Evolutionary conservation across 2,329 filamentous ascomycete species (phyloP).

Genomic region (Chrysoporthe deuterocubensis): DNA sequence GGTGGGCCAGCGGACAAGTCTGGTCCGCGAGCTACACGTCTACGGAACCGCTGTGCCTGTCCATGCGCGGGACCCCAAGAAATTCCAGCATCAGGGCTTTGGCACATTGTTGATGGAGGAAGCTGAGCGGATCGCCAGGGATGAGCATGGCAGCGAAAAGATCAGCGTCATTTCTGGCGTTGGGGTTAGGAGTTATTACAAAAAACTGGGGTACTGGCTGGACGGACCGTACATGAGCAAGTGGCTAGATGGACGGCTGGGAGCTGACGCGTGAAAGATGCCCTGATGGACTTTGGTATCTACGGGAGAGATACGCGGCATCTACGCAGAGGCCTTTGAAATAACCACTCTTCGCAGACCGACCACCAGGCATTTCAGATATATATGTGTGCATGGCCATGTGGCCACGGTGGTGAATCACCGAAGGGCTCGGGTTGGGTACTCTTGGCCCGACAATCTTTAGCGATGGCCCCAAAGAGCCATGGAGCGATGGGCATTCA

Average conservation of each 20-base stretch:
- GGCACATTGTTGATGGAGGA: constrained; percentile 97
- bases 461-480: background rate
- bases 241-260: constrained; percentile 58
- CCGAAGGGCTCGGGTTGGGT: background rate
- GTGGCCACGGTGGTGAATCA: background rate
- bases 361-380: too few relatives aligned
- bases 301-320: background rate
- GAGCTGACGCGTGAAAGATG: constrained; percentile 25
- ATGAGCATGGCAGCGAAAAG: constrained; percentile 93
- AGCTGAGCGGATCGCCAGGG: constrained; percentile 89
- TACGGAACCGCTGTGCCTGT: constrained; percentile 98
- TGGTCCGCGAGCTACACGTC: constrained; percentile 93
- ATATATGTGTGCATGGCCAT: background rate
- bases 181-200: constrained; percentile 93
- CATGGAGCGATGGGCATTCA: background rate
- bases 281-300: background rate
- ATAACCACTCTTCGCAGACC: too few relatives aligned
- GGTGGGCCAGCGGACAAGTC: constrained; percentile 81
- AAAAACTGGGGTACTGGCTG: constrained; percentile 87
- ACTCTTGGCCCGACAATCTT: background rate
- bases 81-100: constrained; percentile 98
- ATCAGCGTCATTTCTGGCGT: constrained; percentile 98
- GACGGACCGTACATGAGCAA: constrained; percentile 87
- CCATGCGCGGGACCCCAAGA: constrained; percentile 90
- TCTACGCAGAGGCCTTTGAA: constrained; percentile 44